Conservation (phyloP, 306 rosid genomes). For the Luffa aegyptiaca region DNA sequence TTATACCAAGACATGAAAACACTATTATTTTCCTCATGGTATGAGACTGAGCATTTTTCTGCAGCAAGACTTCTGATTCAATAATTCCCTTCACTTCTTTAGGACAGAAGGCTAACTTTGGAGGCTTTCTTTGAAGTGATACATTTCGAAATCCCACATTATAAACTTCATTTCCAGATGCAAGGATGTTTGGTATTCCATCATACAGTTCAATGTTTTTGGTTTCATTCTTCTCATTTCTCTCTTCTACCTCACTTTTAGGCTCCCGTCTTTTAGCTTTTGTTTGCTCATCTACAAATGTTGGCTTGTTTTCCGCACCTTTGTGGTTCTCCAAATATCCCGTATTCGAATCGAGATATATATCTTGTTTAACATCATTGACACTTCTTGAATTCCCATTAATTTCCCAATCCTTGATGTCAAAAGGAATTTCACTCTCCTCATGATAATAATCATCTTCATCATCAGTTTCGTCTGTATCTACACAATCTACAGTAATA, state of each 20-base stretch:
- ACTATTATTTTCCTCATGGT: constrained; percentile 75
- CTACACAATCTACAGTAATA: constrained; percentile 31
- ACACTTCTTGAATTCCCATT: constrained; percentile 13
- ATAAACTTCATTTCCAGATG: neutral
- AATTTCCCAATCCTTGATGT: constrained; percentile 21
- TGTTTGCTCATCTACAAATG: neutral
- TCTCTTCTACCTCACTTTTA: neutral
- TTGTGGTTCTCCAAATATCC: constrained; percentile 11
- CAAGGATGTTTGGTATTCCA: neutral
- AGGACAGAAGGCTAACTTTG: constrained; percentile 71
- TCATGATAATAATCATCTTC: constrained; percentile 29
- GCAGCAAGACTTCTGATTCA: constrained; percentile 38
- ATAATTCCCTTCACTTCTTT: constrained; percentile 69
- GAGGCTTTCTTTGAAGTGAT: constrained; percentile 39
- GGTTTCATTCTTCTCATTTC: neutral
- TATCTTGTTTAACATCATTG: constrained; percentile 19
- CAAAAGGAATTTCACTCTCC: constrained; percentile 13
- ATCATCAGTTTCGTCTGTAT: constrained; percentile 43
- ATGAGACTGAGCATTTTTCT: constrained; percentile 66
- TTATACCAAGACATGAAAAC: constrained; percentile 76
- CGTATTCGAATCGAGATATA: constrained; percentile 14
- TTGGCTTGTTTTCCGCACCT: constrained; percentile 9
- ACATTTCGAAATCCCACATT: constrained; percentile 19
- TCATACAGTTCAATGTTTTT: neutral
- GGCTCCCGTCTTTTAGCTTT: constrained; percentile 12